A percentile compares a stretch with the other conserved stretches of the same genome.
These are phyloP conservation scores for Clathrus columnatus DNA, from an alignment of 768 basidiomycete genomes.

Conservation along the genomic window DNA sequence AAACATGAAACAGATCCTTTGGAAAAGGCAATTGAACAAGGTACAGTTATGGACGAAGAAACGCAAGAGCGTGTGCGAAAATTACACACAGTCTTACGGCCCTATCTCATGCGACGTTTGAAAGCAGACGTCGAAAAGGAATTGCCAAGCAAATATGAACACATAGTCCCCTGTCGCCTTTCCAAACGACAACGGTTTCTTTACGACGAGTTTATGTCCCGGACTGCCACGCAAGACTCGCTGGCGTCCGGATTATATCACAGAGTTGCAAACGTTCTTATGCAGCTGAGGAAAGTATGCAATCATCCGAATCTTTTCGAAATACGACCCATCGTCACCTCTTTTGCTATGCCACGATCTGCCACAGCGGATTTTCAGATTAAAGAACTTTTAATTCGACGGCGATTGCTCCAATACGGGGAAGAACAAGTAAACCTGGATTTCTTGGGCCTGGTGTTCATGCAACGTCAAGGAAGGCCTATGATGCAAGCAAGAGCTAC, in stretches of 20 bases:
- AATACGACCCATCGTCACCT: conserved; percentile 74
- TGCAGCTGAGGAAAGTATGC: conserved; percentile 97
- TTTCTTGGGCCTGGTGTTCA: conserved; percentile 55
- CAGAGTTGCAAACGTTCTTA: conserved; percentile 88
- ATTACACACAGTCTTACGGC: conserved; percentile 90
- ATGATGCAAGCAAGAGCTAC: conserved; percentile 45
- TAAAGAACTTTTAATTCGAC: conserved; percentile 80
- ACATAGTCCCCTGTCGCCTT: conserved; percentile 77
- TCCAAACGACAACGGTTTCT: conserved; percentile 92
- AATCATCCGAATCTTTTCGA: conserved; percentile 92
- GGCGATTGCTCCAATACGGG: conserved; percentile 50
- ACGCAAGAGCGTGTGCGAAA: conserved; percentile 77
- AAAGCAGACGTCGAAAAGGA: conserved; percentile 98
- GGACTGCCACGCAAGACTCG: conserved; percentile 74
- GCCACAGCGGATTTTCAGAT: conserved; percentile 74
- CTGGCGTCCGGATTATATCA: conserved; percentile 80
- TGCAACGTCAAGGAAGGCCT: conserved; percentile 45
- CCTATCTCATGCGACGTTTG: conserved; percentile 90
- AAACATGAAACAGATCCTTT: conserved; percentile 56
- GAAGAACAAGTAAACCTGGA: conserved; percentile 56
- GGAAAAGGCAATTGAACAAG: conserved; percentile 89
- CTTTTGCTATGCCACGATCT: conserved; percentile 65
- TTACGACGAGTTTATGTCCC: conserved; percentile 93
- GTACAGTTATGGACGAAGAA: conserved; percentile 67
- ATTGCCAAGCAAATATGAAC: conserved; percentile 88